phyloP scores from a whole-genome alignment of 1,284 basidiomycete genomes.

The Leccinum proximum region DNA sequence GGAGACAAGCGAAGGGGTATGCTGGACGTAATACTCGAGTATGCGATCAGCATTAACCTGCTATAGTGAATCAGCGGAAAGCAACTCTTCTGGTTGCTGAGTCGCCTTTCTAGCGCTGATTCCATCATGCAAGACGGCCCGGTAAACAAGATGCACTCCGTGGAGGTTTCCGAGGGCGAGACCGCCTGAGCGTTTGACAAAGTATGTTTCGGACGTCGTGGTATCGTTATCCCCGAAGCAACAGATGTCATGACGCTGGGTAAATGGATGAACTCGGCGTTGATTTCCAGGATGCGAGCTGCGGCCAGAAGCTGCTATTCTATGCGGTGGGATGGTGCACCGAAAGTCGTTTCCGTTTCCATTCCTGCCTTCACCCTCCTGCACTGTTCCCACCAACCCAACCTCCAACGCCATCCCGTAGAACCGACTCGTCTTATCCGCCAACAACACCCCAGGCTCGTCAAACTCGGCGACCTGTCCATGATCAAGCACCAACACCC shows the following conservation, averaged over 20 bases:
- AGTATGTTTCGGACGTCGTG: no score
- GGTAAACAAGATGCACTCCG: no score
- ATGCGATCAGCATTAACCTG: background rate
- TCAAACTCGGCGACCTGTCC: slow-evolving; percentile 49
- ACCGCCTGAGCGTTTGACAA: no score
- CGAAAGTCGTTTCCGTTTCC: background rate
- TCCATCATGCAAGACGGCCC: no score
- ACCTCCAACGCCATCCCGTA: slow-evolving; percentile 32
- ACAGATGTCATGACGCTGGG: background rate
- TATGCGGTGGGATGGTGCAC: no score
- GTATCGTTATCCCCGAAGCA: no score
- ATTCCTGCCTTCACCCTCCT: background rate
- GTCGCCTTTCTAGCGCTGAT: no score
- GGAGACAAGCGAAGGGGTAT: background rate
- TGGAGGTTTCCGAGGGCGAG: no score
- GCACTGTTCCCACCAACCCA: slow-evolving; percentile 16
- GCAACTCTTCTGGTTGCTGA: background rate
- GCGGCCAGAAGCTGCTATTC: no score
- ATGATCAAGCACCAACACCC: slow-evolving; percentile 78
- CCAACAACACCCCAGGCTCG: slow-evolving; percentile 22
- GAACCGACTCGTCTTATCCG: slow-evolving; percentile 21
- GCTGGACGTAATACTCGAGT: background rate
- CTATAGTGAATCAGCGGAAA: background rate
- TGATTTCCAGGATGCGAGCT: no score
- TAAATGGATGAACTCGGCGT: no score